Base-by-base conservation (phyloP, 1,139 yeast genomes). In the Dujonia santamariae region DNA sequence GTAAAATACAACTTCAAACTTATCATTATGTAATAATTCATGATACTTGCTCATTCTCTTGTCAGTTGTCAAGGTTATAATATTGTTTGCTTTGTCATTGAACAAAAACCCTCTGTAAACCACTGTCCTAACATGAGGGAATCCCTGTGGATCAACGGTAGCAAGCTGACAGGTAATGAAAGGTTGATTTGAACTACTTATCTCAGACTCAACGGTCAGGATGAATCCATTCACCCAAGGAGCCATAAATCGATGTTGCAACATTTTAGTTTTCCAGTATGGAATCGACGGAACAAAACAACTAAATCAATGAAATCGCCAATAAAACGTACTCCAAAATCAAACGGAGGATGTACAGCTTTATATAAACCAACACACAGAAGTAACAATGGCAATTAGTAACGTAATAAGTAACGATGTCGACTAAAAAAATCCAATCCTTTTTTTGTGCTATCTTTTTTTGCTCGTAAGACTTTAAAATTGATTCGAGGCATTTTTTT, bases 1-100 rank as follows among this genome's bases (percentile, higher is more conserved):
- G 63, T 84, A 83, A 52, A 84, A 85, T 38, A 86, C 85, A 2
- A 88, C 85, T 59, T 85, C 95, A 51, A 78, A 80, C 37, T 67
- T 61, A 43, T 79, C 77, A 47, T 75, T 73, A 18, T 50, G 44
- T 12, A 53, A 41, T 36, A 80, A 59, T 49, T 84, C 85, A 17
- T 61, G 56, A 47, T 72, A 72, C 54, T 86, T 86, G 34, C 61
- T 61, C 70, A 83, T 78, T 51, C 96, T 63, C 46, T 70, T 67
- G 57, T 86, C 96, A 1, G 95, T 81, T 29, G 84, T 75, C 50
- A 83, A 78, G 3, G 86, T 70, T 37, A 85, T 53, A 7, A 83
- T 76, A 48, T 85, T 86, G 28, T 82, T 80, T 38, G 75, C 67
- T 41, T 72, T 74, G 50, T 85, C 85, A 50, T 78, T 69, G 50